Percentiles rank a stretch among this genome's conserved stretches.
phyloP scores from a whole-genome alignment of 129 eudicot genomes.

The Escallonia rubra region DNA sequence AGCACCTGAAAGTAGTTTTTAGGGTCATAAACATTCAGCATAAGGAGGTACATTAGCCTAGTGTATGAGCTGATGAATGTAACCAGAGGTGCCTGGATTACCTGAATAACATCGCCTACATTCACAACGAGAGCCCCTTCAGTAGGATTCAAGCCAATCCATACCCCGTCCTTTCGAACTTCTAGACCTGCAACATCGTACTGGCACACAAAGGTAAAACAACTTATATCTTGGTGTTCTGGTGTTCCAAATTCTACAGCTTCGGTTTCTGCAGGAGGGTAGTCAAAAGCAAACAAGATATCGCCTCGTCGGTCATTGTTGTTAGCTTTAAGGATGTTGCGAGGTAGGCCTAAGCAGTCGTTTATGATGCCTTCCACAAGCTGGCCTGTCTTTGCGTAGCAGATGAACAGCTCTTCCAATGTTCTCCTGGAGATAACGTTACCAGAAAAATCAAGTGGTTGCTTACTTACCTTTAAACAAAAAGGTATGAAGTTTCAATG shows the following conservation, averaged over 20 bases:
- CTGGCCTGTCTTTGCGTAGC: constrained; percentile 29
- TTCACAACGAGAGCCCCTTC: constrained; percentile 51
- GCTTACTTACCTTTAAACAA: too few relatives aligned
- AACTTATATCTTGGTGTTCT: constrained; percentile 50
- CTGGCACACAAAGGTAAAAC: constrained; percentile 45
- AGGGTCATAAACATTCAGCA: not conserved
- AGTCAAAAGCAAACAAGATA: constrained; percentile 36
- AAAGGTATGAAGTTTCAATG: too few relatives aligned
- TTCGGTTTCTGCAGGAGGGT: constrained; percentile 38
- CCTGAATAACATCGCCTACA: constrained; percentile 49
- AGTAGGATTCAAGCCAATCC: constrained; percentile 43
- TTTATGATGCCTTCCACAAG: constrained; percentile 37
- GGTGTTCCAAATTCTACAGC: constrained; percentile 35
- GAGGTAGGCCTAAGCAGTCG: constrained; percentile 54
- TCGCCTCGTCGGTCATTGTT: constrained; percentile 45
- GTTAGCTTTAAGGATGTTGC: constrained; percentile 34
- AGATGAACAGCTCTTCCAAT: constrained; percentile 35
- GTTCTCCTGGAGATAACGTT: constrained; percentile 34
- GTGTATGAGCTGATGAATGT: too few relatives aligned
- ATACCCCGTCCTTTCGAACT: constrained; percentile 40
- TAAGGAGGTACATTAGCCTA: too few relatives aligned
- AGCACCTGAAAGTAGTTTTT: constrained; percentile 26
- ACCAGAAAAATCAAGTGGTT: too few relatives aligned
- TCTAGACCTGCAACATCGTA: constrained; percentile 61
- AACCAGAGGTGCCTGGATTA: too few relatives aligned